Evolutionary conservation across 176 grass and related monocot species (phyloP).

Genomic region (Aegilops tauschii): DNA sequence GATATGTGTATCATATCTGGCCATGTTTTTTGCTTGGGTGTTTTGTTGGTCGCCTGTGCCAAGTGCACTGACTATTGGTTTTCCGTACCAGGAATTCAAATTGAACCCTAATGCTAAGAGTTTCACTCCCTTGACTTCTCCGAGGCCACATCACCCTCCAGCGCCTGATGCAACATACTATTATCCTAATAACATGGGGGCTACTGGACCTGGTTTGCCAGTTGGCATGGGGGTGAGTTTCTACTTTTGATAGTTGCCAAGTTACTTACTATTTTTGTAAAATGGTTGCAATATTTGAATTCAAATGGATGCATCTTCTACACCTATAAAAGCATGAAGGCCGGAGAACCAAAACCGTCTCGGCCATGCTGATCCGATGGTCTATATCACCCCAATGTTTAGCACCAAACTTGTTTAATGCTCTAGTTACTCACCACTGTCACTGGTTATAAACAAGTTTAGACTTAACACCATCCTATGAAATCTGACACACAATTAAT

Average conservation of each 20-base stretch:
- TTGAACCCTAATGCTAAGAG: constrained; percentile 69
- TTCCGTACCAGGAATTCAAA: constrained; percentile 63
- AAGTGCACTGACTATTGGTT: not conserved
- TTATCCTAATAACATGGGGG: constrained; percentile 55
- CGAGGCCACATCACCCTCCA: constrained; percentile 41
- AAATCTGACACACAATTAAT: too few species aligned
- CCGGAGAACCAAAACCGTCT: too few species aligned
- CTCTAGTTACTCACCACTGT: too few species aligned
- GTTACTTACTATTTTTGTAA: constrained; percentile 4
- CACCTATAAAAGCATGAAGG: too few species aligned
- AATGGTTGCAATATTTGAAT: not conserved
- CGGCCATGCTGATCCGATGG: too few species aligned
- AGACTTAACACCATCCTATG: too few species aligned
- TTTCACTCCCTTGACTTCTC: constrained; percentile 50
- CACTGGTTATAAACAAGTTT: too few species aligned
- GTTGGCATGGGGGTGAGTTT: constrained; percentile 63
- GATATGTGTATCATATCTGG: not conserved
- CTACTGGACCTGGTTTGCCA: constrained; percentile 49
- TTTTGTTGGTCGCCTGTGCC: not conserved
- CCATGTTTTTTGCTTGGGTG: not conserved
- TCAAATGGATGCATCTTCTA: not conserved
- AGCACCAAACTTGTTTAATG: too few species aligned
- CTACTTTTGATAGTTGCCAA: not conserved
- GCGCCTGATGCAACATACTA: constrained; percentile 59
- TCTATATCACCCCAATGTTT: too few species aligned